Evolutionary conservation across 2,329 filamentous ascomycete species (phyloP).

Genomic region (Thermothelomyces thermophilus): DNA sequence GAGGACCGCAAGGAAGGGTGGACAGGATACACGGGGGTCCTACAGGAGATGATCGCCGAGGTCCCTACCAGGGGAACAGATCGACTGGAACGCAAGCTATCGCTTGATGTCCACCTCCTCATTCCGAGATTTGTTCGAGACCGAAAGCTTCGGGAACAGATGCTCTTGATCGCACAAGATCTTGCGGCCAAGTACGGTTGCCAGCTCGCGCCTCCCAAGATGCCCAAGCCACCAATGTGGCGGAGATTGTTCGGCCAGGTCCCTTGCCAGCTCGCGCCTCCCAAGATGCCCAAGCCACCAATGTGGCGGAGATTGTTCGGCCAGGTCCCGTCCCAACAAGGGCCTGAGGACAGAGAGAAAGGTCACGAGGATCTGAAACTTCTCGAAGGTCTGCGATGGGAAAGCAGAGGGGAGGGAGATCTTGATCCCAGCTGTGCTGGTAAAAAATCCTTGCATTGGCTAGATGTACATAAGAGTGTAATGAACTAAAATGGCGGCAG

Average conservation of each 20-base stretch:
- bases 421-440: no score
- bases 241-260: background rate
- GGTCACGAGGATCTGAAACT: no score
- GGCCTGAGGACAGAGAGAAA: no score
- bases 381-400: no score
- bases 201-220: background rate
- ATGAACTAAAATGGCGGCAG: no score
- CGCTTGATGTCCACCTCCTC: slow-evolving; percentile 13
- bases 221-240: no score
- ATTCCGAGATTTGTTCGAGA: slow-evolving; percentile 4
- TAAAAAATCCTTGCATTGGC: no score
- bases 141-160: background rate
- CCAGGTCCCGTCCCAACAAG: background rate
- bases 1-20: background rate
- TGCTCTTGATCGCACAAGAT: background rate
- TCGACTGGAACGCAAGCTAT: slow-evolving; percentile 18
- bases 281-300: background rate
- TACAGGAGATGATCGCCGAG: slow-evolving; percentile 19
- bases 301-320: background rate
- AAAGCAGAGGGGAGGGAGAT: no score
- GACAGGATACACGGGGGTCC: slow-evolving; percentile 19
- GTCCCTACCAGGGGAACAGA: slow-evolving; percentile 13
- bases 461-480: no score
- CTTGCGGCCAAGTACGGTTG: background rate
- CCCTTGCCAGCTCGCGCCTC: background rate